Percentiles rank a stretch among this genome's conserved stretches.
Conservation (phyloP, 371 early-diverging fungal genomes). For the Blastocladiella emersonii region DNA sequence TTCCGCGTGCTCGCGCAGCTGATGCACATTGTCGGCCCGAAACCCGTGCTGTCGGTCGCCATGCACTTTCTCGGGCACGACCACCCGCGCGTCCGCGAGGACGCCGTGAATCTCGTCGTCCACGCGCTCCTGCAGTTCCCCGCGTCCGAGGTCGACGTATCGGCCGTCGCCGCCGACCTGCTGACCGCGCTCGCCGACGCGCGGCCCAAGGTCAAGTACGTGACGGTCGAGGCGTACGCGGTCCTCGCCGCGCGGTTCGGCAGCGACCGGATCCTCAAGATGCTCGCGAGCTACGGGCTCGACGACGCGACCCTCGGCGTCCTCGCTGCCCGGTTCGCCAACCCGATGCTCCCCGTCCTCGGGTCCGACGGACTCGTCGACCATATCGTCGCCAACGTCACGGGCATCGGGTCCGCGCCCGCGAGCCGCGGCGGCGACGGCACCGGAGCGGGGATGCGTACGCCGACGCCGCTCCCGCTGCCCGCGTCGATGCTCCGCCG, state of each 20-base stretch:
- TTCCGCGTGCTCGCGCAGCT: constrained; percentile 7
- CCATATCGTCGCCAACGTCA: too few relatives aligned
- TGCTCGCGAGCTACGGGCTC: constrained; percentile 10
- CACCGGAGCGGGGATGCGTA: too few relatives aligned
- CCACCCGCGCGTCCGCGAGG: constrained; percentile 12
- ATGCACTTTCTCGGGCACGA: constrained; percentile 4
- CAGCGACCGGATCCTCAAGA: neutral
- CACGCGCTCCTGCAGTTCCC: constrained; percentile 13
- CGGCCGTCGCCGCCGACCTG: constrained; percentile 8
- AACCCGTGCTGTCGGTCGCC: constrained; percentile 6
- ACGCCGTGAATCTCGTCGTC: constrained; percentile 12
- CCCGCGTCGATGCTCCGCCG: constrained; percentile 10
- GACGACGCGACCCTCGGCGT: constrained; percentile 12
- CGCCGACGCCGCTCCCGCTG: too few relatives aligned
- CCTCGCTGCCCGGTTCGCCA: constrained; percentile 8
- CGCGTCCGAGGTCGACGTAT: constrained; percentile 5
- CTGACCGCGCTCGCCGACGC: constrained; percentile 8
- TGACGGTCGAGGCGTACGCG: constrained; percentile 11
- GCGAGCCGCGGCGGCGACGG: too few relatives aligned
- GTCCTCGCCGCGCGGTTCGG: constrained; percentile 7
- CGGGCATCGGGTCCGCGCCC: too few relatives aligned
- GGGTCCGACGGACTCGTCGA: constrained; percentile 8
- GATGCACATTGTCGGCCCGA: constrained; percentile 9
- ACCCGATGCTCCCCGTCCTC: constrained; percentile 8
- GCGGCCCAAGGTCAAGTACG: constrained; percentile 11